Percentiles rank a stretch among this genome's conserved stretches.
Conservation (phyloP, 2,329 filamentous ascomycete species). For the Clonostachys rosea region DNA sequence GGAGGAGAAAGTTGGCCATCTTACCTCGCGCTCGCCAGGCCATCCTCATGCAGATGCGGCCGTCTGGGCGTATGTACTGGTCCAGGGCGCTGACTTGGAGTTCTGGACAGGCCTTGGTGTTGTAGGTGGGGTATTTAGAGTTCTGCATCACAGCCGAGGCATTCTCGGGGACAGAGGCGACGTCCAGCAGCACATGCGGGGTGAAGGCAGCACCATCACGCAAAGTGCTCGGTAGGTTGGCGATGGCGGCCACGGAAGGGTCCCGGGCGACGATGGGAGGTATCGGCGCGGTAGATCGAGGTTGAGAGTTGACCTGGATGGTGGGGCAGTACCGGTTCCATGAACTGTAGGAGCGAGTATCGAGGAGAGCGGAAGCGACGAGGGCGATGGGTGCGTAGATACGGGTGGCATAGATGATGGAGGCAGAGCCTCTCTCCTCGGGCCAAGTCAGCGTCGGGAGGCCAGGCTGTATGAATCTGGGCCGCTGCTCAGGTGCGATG, state of each 20-base stretch:
- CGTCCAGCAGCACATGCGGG: conserved; percentile 25
- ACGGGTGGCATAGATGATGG: conserved; percentile 19
- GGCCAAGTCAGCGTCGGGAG: conserved; percentile 18
- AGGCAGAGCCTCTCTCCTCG: conserved; percentile 14
- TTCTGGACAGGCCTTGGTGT: conserved; percentile 9
- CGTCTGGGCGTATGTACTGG: conserved; percentile 13
- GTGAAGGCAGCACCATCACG: conserved; percentile 12
- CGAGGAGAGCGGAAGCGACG: conserved; percentile 20
- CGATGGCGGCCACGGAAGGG: conserved; percentile 1
- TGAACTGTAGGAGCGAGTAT: conserved; percentile 20
- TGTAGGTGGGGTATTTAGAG: conserved; percentile 4
- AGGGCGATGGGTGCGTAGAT: conserved; percentile 23
- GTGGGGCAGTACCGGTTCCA: conserved; percentile 27
- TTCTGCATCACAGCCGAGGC: neutral
- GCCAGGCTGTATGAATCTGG: conserved; percentile 6
- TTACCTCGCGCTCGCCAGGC: conserved; percentile 28
- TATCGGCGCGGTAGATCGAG: conserved; percentile 3
- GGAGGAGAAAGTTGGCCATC: conserved; percentile 22
- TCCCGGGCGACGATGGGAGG: conserved; percentile 1
- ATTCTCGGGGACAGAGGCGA: neutral
- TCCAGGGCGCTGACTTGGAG: conserved; percentile 22
- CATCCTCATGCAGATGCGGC: conserved; percentile 26
- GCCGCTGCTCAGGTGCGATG: conserved; percentile 8
- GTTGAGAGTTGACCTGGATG: conserved; percentile 14
- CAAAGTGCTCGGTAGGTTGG: conserved; percentile 2